These are phyloP conservation scores for Persicaria maculosa DNA, from an alignment of 148 eudicot species.

Conservation along the genomic window DNA sequence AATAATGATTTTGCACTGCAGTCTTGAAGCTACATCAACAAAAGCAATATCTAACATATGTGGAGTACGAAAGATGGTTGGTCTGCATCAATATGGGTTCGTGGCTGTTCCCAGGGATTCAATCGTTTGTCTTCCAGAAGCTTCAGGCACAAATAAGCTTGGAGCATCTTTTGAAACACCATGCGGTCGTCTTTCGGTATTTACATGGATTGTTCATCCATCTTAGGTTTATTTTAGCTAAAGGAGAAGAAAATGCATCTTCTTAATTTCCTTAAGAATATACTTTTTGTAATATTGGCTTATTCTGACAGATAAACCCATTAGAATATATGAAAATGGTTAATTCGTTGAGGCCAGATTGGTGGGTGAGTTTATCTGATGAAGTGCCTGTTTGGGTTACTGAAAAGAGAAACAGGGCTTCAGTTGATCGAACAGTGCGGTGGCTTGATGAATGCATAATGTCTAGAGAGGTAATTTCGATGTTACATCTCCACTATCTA, in stretches of 20 bases:
- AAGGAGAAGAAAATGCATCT: background rate
- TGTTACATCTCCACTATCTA: background rate
- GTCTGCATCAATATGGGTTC: slow-evolving; percentile 52
- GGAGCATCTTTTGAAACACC: slow-evolving; percentile 89
- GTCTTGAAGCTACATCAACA: slow-evolving; percentile 42
- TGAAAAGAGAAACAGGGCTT: slow-evolving; percentile 58
- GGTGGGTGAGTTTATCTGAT: slow-evolving; percentile 66
- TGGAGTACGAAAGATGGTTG: slow-evolving; percentile 58
- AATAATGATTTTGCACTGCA: slow-evolving; percentile 14
- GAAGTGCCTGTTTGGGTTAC: slow-evolving; percentile 83
- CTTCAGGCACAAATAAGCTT: slow-evolving; percentile 39
- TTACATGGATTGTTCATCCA: background rate
- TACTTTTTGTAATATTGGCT: background rate
- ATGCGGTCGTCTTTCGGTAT: slow-evolving; percentile 66
- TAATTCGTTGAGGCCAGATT: slow-evolving; percentile 59
- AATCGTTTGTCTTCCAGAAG: slow-evolving; percentile 51
- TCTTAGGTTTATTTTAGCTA: background rate
- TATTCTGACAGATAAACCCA: slow-evolving; percentile 46
- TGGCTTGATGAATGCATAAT: slow-evolving; percentile 84
- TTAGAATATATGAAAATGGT: slow-evolving; percentile 56
- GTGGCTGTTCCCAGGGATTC: slow-evolving; percentile 64
- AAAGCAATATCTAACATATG: slow-evolving; percentile 46
- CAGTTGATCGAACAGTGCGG: slow-evolving; percentile 65
- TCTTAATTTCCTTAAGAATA: background rate
- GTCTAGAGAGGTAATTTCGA: slow-evolving; percentile 29